Conservation (phyloP, 176 grass and related monocot genomes). For the Oryza glaberrima region DNA sequence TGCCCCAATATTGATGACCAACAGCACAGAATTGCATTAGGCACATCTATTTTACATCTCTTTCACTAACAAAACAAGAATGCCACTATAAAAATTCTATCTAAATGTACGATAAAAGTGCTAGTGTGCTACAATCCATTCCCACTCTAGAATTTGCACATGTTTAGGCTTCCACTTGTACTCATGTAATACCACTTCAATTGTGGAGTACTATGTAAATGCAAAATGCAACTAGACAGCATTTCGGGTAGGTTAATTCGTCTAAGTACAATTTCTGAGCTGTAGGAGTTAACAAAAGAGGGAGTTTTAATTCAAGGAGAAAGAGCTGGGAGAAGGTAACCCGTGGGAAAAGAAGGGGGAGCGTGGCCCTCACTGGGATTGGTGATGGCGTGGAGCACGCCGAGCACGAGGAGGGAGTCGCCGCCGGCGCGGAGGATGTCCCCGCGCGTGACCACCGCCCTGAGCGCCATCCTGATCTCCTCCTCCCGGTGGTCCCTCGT, state of each 20-base stretch:
- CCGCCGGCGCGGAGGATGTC: conserved; percentile 52
- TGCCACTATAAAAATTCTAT: neutral
- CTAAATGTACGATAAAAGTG: neutral
- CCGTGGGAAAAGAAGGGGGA: neutral
- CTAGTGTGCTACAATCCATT: neutral
- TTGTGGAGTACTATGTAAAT: neutral
- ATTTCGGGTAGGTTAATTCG: conserved; percentile 1
- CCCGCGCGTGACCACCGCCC: conserved; percentile 30
- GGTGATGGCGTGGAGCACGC: conserved; percentile 59
- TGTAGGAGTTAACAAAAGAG: neutral
- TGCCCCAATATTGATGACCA: neutral
- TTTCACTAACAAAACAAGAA: neutral
- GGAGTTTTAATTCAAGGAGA: conserved; percentile 15
- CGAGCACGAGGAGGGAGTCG: conserved; percentile 64
- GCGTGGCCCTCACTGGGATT: conserved; percentile 56
- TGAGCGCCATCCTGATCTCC: conserved; percentile 53
- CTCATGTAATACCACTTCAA: neutral
- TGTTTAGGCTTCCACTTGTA: neutral
- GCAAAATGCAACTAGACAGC: neutral
- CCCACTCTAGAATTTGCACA: neutral
- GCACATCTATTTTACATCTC: neutral
- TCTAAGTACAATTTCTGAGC: neutral
- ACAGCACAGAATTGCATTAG: neutral
- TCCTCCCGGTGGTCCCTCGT: conserved; percentile 54
- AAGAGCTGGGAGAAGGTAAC: neutral